Evolutionary conservation across 164 flowering plant genomes (phyloP).

Genomic region (Tetracentron sinense): DNA sequence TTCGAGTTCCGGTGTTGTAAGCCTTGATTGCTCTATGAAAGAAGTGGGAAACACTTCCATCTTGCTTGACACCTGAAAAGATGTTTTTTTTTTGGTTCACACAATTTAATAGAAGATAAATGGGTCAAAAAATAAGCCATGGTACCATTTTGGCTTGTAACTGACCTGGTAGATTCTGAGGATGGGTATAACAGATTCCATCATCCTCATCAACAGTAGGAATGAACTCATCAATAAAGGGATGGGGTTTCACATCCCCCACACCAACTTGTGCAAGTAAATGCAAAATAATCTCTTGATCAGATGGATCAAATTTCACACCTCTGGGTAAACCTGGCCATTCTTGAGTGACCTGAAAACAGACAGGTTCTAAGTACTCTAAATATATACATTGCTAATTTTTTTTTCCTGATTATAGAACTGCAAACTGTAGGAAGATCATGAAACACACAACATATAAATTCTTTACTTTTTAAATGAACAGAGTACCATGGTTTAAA

Average conservation of each 20-base stretch:
- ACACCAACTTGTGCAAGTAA: slow-evolving; percentile 66
- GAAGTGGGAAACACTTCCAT: slow-evolving; percentile 82
- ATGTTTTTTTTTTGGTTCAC: neutral
- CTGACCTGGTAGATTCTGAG: slow-evolving; percentile 75
- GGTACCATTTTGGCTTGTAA: neutral
- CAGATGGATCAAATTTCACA: too few relatives aligned
- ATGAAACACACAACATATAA: too few relatives aligned
- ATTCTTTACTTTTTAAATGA: too few relatives aligned
- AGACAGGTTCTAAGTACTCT: neutral
- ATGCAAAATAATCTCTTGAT: slow-evolving; percentile 82
- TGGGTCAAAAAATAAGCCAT: neutral
- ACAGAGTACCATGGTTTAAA: too few relatives aligned
- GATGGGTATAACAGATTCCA: slow-evolving; percentile 92
- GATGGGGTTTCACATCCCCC: slow-evolving; percentile 49
- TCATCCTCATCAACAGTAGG: too few relatives aligned
- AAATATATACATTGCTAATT: too few relatives aligned
- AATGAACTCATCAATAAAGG: slow-evolving; percentile 86
- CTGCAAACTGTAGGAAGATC: too few relatives aligned
- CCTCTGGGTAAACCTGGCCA: too few relatives aligned
- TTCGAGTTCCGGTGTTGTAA: slow-evolving; percentile 81
- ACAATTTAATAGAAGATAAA: neutral
- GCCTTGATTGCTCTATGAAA: slow-evolving; percentile 92
- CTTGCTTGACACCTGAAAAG: slow-evolving; percentile 72
- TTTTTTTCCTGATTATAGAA: too few relatives aligned
- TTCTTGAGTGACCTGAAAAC: slow-evolving; percentile 42